phyloP scores from a whole-genome alignment of 1,139 yeast genomes.

The Magnusiomyces magnusii region DNA sequence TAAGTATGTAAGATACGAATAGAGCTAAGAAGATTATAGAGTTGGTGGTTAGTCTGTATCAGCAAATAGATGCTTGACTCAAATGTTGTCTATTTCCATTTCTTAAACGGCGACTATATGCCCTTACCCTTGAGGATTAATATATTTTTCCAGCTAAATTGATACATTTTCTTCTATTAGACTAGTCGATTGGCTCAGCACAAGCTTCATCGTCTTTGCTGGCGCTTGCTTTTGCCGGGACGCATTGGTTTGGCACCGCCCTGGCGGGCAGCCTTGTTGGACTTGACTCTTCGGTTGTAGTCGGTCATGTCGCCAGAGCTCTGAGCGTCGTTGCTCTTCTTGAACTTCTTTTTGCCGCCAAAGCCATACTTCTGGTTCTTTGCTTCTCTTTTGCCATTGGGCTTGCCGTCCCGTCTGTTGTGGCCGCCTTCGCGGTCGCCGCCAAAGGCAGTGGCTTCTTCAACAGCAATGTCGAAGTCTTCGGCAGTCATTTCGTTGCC shows the following conservation, averaged over 20 bases:
- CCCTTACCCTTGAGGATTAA: no score
- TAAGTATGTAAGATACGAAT: background rate
- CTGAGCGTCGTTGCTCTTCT: slow-evolving; percentile 64
- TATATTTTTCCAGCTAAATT: no score
- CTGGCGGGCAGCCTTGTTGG: slow-evolving; percentile 16
- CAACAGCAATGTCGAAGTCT: slow-evolving; percentile 61
- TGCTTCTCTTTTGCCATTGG: slow-evolving; percentile 57
- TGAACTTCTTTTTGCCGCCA: slow-evolving; percentile 74
- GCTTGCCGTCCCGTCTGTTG: slow-evolving; percentile 39
- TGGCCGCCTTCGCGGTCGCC: slow-evolving; percentile 31
- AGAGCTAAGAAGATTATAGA: no score
- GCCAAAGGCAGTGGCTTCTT: slow-evolving; percentile 65
- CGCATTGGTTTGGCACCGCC: slow-evolving; percentile 32
- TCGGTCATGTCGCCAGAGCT: slow-evolving; percentile 66
- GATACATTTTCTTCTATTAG: background rate
- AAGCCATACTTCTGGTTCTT: slow-evolving; percentile 61
- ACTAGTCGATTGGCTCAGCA: background rate
- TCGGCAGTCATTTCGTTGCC: slow-evolving; percentile 58
- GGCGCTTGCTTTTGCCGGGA: slow-evolving; percentile 71
- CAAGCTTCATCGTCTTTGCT: slow-evolving; percentile 21
- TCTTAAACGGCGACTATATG: no score
- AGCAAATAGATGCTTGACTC: no score
- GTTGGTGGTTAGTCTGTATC: background rate
- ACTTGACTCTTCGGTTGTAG: slow-evolving; percentile 50
- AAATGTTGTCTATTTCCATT: no score